Conservation (phyloP, 1,139 yeast species). For the Geotrichum citri-aurantii region DNA sequence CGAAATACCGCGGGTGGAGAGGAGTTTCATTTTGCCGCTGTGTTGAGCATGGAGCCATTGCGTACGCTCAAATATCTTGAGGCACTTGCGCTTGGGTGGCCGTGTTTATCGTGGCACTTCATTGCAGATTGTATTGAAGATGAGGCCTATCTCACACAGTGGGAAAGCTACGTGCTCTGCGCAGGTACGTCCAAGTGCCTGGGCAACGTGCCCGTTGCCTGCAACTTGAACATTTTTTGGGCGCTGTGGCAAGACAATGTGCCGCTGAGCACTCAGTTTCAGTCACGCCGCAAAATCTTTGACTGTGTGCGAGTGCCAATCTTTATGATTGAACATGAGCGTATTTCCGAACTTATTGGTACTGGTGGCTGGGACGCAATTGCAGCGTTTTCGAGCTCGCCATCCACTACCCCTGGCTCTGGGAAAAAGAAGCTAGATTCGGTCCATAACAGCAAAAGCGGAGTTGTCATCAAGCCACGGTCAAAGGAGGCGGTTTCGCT, state of each 20-base stretch:
- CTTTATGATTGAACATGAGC: constrained; percentile 22
- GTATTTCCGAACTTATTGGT: constrained; percentile 12
- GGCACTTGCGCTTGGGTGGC: constrained; percentile 86
- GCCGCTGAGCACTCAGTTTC: constrained; percentile 27
- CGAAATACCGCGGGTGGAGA: background rate
- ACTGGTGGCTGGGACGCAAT: background rate
- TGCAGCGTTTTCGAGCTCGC: background rate
- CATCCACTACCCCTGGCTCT: background rate
- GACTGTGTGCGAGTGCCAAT: constrained; percentile 22
- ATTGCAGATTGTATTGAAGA: constrained; percentile 48
- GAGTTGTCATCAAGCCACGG: constrained; percentile 13
- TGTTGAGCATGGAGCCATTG: constrained; percentile 52
- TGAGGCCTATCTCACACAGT: constrained; percentile 32
- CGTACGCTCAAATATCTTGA: constrained; percentile 79
- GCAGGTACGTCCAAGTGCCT: constrained; percentile 56
- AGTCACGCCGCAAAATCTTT: constrained; percentile 22
- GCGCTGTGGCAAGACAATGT: constrained; percentile 24
- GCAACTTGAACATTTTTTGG: constrained; percentile 24
- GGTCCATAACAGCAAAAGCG: background rate
- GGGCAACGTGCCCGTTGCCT: constrained; percentile 24
- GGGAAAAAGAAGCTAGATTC: background rate
- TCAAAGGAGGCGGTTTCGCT: constrained; percentile 5
- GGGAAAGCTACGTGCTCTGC: constrained; percentile 60
- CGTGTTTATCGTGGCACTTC: constrained; percentile 59
- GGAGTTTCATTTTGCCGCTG: constrained; percentile 38